Conservation (phyloP, 2,329 filamentous ascomycete species). For the Trichophyton rubrum region DNA sequence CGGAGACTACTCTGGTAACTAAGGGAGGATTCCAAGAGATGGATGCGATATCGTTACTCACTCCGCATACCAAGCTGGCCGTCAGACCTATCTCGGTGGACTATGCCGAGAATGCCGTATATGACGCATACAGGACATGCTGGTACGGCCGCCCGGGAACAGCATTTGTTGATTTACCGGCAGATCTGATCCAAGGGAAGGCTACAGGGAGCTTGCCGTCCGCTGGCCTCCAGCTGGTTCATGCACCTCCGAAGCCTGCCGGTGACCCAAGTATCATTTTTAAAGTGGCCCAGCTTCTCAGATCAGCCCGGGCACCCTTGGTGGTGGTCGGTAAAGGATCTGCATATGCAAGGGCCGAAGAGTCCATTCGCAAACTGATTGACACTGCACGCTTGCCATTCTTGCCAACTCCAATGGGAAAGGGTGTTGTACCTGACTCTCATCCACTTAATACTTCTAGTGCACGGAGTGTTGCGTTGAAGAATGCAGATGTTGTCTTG, state of each 20-base stretch:
- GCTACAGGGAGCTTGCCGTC: conserved; percentile 16
- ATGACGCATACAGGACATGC: conserved; percentile 40
- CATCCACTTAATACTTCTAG: conserved; percentile 42
- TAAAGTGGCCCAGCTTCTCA: conserved; percentile 35
- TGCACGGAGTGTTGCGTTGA: conserved; percentile 42
- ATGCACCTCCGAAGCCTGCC: conserved; percentile 32
- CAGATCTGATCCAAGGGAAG: conserved; percentile 41
- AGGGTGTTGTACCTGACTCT: conserved; percentile 44
- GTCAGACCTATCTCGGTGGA: conserved; percentile 36
- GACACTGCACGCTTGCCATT: conserved; percentile 41
- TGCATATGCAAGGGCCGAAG: conserved; percentile 42
- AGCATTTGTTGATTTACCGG: conserved; percentile 44
- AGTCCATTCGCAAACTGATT: conserved; percentile 34
- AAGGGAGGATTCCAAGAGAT: conserved; percentile 48
- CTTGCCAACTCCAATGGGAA: conserved; percentile 48
- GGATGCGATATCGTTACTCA: conserved; percentile 42
- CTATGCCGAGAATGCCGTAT: conserved; percentile 37
- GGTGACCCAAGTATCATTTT: conserved; percentile 34
- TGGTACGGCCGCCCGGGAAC: conserved; percentile 44
- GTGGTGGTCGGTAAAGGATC: conserved; percentile 46
- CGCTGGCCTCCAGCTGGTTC: conserved; percentile 22
- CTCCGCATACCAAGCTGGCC: conserved; percentile 42
- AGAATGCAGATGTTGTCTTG: conserved; percentile 43
- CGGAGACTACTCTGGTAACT: conserved; percentile 39
- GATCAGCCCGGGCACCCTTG: conserved; percentile 38